Evolutionary conservation across 2,329 filamentous ascomycete species (phyloP).

Genomic region (Cytospora schulzeri): DNA sequence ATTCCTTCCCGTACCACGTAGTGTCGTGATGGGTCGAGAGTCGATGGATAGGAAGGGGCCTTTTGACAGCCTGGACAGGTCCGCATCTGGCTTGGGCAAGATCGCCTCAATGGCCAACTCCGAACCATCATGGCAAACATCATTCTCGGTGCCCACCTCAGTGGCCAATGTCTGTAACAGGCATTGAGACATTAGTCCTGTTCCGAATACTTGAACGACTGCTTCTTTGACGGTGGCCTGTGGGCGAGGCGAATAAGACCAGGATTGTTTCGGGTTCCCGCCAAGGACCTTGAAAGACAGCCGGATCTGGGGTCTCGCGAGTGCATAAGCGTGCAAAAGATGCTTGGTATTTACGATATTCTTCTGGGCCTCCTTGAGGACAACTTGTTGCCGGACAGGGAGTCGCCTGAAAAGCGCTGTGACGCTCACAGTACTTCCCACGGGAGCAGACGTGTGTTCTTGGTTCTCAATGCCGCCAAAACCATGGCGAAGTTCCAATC

Average conservation of each 20-base stretch:
- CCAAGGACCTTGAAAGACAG: constrained; percentile 63
- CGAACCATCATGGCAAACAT: background rate
- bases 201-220: constrained; percentile 63
- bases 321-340: constrained; percentile 64
- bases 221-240: constrained; percentile 57
- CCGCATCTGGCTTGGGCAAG: constrained; percentile 55
- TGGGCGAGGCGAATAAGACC: constrained; percentile 63
- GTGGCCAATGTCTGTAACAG: constrained; percentile 38
- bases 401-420: constrained; percentile 60
- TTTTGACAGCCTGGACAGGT: constrained; percentile 47
- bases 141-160: background rate
- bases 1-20: constrained; percentile 61
- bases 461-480: constrained; percentile 45
- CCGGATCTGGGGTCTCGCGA: constrained; percentile 65
- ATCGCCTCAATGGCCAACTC: constrained; percentile 58
- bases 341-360: constrained; percentile 59
- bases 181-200: constrained; percentile 58
- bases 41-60: constrained; percentile 69
- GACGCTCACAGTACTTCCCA: constrained; percentile 70
- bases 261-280: constrained; percentile 50
- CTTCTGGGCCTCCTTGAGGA: constrained; percentile 60
- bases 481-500: constrained; percentile 45
- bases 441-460: constrained; percentile 51
- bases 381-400: constrained; percentile 64
- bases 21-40: constrained; percentile 61